These are phyloP conservation scores for Nothopassalora personata DNA, from an alignment of 2,329 filamentous ascomycete genomes.

Conservation along the genomic window DNA sequence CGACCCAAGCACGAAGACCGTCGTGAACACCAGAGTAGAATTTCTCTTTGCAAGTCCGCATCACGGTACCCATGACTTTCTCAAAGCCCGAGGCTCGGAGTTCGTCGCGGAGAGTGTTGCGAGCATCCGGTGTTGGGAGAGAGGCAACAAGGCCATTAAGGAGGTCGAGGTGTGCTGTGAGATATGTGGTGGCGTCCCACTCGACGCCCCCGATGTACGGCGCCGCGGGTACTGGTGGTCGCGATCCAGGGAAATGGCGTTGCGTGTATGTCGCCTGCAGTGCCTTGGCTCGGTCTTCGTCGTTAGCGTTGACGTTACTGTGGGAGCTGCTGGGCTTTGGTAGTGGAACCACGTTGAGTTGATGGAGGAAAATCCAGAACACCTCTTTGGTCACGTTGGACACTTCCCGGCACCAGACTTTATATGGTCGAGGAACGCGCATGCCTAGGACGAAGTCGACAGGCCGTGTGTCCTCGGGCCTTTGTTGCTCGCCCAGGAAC, in stretches of 20 bases:
- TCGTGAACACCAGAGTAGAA: slow-evolving; percentile 93
- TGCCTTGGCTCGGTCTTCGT: slow-evolving; percentile 18
- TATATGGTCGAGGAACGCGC: slow-evolving; percentile 79
- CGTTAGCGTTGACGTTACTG: slow-evolving; percentile 22
- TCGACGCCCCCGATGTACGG: slow-evolving; percentile 96
- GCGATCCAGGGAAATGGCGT: slow-evolving; percentile 74
- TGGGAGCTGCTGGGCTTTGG: slow-evolving; percentile 35
- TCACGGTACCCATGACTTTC: slow-evolving; percentile 74
- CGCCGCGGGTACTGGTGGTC: slow-evolving; percentile 85
- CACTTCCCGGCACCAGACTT: slow-evolving; percentile 89
- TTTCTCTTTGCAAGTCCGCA: slow-evolving; percentile 94
- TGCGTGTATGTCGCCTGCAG: slow-evolving; percentile 46
- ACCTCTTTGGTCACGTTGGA: slow-evolving; percentile 94
- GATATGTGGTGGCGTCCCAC: slow-evolving; percentile 97
- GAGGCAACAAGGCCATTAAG: slow-evolving; percentile 86
- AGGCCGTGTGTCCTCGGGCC: slow-evolving; percentile 68
- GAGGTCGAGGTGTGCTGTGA: slow-evolving; percentile 86
- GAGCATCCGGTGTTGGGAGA: slow-evolving; percentile 61
- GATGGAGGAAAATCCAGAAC: slow-evolving; percentile 98
- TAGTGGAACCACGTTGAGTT: slow-evolving; percentile 77
- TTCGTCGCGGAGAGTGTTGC: slow-evolving; percentile 72
- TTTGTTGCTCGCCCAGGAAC: slow-evolving; percentile 75
- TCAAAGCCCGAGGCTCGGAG: slow-evolving; percentile 84
- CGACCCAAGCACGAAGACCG: slow-evolving; percentile 82
- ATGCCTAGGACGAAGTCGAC: slow-evolving; percentile 86